Evolutionary conservation across 805 yeast genomes (phyloP), one percentile per base, ranked within the genome.

Genomic region (Monosporozyma solicola): DNA sequence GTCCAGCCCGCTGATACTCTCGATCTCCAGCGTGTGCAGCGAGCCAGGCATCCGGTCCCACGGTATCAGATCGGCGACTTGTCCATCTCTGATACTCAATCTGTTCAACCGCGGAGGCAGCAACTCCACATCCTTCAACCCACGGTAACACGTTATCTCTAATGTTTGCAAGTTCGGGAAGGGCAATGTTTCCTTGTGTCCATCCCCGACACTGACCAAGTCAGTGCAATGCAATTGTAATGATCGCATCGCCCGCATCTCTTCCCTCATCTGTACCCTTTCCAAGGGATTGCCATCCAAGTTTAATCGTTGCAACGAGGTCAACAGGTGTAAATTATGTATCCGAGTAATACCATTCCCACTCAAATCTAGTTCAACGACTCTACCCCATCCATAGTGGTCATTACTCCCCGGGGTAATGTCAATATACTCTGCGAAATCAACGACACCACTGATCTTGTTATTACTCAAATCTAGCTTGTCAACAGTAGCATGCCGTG

Each of bases 241-340:
- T 20, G 20, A 20, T 20, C 20, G 20, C 20, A 20, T 1, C 2
- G 20, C 20, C 20, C 20, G 20, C 20, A 20, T 20, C 20, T 20
- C 20, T 27, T 27, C 29, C 5, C 7, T 27, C 29, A 27, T 27
- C 16, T 11, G 24, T 9, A 59, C 33, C 41, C 54, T 49, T 41
- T 51, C 57, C 27, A 62, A 43, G 45, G 66, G 62, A 46, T 64
- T 65, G 37, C 60, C 60, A 37, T 65, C 61, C 15, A 66, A 39
- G 22, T 47, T 58, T 37, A 66, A 53, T 6, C 57, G 54, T 15
- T 54, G 53, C 33, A 66, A 53, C 11, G 50, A 54, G 20, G 47
- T 53, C 41, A 66, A 55, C 6, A 47, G 15, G 22, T 52, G 50
- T n/a, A 65, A 47, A 55, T 65, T 63, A n/a, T 52, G 52, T 13